Evolutionary conservation across 768 basidiomycete genomes (phyloP).

Genomic region (Naematelia encephala): DNA sequence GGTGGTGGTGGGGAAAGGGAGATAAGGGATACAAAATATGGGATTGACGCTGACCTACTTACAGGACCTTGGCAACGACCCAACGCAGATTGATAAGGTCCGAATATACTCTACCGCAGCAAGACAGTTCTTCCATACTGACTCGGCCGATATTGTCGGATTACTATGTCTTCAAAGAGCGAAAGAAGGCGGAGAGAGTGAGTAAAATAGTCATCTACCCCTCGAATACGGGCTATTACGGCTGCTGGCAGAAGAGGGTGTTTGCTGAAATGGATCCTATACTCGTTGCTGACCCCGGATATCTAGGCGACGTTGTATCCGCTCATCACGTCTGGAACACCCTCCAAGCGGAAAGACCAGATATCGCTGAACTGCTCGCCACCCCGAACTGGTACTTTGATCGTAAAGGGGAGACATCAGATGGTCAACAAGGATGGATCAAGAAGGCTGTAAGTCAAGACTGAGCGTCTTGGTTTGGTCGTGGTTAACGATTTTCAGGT

Average conservation of each 20-base stretch:
- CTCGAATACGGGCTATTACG: no score
- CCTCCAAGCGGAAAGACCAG: constrained; percentile 44
- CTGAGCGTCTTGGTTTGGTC: not conserved
- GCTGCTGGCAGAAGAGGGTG: no score
- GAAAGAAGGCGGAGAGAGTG: constrained; percentile 43
- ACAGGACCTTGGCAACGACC: constrained; percentile 46
- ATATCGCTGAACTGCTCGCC: constrained; percentile 38
- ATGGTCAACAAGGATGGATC: constrained; percentile 31
- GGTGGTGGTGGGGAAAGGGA: no score
- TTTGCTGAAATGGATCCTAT: no score
- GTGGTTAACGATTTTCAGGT: constrained; percentile 10
- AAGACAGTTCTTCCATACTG: constrained; percentile 48
- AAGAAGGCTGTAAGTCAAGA: not conserved
- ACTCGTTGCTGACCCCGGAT: no score
- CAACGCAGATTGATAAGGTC: constrained; percentile 40
- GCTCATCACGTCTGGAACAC: constrained; percentile 47
- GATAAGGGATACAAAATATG: not conserved
- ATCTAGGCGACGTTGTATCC: constrained; percentile 43
- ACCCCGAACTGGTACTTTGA: constrained; percentile 49
- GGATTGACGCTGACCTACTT: not conserved
- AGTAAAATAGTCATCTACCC: no score
- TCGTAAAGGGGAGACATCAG: constrained; percentile 47
- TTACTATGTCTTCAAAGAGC: constrained; percentile 48
- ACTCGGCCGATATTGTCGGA: constrained; percentile 47
- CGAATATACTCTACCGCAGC: constrained; percentile 33